A percentile compares a stretch with the other conserved stretches of the same genome.
These are phyloP conservation scores for Arxiozyma bovina DNA, from an alignment of 1,139 yeast species.

Conservation along the genomic window DNA sequence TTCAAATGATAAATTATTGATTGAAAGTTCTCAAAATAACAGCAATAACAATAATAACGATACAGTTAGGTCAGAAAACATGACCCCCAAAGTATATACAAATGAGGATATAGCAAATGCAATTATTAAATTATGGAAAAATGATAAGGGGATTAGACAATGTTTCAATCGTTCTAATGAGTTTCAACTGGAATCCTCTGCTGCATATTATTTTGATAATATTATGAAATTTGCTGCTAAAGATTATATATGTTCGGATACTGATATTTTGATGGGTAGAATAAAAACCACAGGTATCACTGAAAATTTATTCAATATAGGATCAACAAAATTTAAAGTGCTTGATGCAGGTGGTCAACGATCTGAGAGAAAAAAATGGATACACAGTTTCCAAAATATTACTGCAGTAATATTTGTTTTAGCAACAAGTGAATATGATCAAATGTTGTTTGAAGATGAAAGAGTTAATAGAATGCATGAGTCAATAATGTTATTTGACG, in stretches of 20 bases:
- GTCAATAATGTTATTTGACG: constrained; percentile 73
- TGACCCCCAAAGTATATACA: constrained; percentile 12
- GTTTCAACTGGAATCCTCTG: constrained; percentile 77
- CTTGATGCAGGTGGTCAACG: constrained; percentile 98
- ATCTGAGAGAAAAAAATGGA: constrained; percentile 90
- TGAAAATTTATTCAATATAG: constrained; percentile 69
- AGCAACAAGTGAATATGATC: constrained; percentile 90
- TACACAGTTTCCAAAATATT: constrained; percentile 88
- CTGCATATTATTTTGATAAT: constrained; percentile 67
- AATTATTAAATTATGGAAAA: constrained; percentile 54
- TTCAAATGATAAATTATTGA: constrained; percentile 4
- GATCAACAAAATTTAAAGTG: constrained; percentile 60
- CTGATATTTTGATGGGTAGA: constrained; percentile 80
- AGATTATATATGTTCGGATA: constrained; percentile 62
- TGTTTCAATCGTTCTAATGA: constrained; percentile 60
- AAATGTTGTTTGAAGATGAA: constrained; percentile 82
- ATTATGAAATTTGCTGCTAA: constrained; percentile 55
- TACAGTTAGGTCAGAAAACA: constrained; percentile 12
- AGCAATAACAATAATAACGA: background rate
- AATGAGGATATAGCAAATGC: constrained; percentile 56
- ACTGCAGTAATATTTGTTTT: constrained; percentile 86
- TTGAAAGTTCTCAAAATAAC: background rate
- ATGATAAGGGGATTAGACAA: constrained; percentile 56
- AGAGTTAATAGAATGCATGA: constrained; percentile 87
- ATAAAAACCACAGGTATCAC: constrained; percentile 95